Conservation (phyloP, 192 early-diverging fungal species). For the Backusella morwellensis region DNA sequence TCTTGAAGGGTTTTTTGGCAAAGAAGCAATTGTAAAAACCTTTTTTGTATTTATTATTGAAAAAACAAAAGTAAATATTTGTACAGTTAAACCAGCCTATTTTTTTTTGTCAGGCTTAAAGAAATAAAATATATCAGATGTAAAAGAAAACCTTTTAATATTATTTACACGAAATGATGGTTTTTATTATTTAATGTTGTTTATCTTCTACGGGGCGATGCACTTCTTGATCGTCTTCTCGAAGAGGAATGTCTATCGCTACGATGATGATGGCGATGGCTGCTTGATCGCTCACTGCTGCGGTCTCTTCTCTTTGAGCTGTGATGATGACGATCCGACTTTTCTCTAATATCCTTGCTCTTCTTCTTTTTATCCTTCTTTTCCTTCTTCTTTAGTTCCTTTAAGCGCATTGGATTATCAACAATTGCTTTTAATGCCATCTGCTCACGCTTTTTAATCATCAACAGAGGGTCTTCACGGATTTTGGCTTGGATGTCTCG, state of each 20-base stretch:
- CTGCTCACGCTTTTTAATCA: slow-evolving; percentile 87
- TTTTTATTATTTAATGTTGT: not conserved
- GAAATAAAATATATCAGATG: not conserved
- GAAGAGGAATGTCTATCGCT: slow-evolving; percentile 24
- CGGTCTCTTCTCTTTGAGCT: slow-evolving; percentile 15
- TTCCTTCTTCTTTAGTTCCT: slow-evolving; percentile 48
- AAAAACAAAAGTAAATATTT: not conserved
- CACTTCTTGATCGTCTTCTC: slow-evolving; percentile 6
- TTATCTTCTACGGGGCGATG: not conserved
- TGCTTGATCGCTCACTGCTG: slow-evolving; percentile 22
- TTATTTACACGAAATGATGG: not conserved
- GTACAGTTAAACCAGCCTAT: not conserved
- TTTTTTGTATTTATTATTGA: not conserved
- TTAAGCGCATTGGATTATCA: slow-evolving; percentile 68
- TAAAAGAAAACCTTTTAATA: too few relatives aligned
- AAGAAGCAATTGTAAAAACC: not conserved
- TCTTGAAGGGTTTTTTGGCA: slow-evolving; percentile 63
- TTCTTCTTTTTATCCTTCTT: slow-evolving; percentile 50
- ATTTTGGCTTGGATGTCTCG: slow-evolving; percentile 83
- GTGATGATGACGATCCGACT: slow-evolving; percentile 26
- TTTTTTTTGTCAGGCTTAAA: too few relatives aligned
- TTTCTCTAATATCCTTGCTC: slow-evolving; percentile 31
- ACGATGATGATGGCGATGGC: slow-evolving; percentile 34
- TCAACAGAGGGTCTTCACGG: slow-evolving; percentile 88
- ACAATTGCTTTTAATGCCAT: slow-evolving; percentile 71